Evolutionary conservation across 2,329 filamentous ascomycete species (phyloP).

Genomic region (Aspergillus udagawae): DNA sequence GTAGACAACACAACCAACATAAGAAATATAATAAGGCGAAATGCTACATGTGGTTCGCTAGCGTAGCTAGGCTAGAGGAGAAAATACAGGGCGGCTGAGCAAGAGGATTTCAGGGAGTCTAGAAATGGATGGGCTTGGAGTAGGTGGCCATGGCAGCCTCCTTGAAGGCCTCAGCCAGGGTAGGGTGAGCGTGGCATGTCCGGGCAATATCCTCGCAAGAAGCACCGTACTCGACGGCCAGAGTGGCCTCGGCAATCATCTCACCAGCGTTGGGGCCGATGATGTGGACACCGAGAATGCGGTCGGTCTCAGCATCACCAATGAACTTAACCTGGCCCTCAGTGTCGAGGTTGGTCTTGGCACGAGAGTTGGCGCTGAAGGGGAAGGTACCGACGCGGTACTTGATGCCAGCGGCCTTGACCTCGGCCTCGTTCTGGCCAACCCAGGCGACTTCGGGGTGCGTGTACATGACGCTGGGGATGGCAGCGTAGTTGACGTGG

Average conservation of each 20-base stretch:
- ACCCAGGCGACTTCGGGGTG: conserved; percentile 99
- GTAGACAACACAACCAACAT: conserved; percentile 19
- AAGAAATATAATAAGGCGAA: conserved; percentile 32
- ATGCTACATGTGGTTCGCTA: conserved; percentile 37
- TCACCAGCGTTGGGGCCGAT: conserved; percentile 93
- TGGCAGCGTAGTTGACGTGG: conserved; percentile 97
- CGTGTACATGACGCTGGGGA: conserved; percentile 99
- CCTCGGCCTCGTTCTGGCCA: conserved; percentile 92
- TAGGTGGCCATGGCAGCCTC: conserved; percentile 98
- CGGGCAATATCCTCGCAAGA: conserved; percentile 91
- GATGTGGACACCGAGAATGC: conserved; percentile 93
- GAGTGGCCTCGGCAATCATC: conserved; percentile 97
- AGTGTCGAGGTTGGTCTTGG: conserved; percentile 96
- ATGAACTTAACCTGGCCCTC: conserved; percentile 98
- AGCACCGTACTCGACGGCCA: conserved; percentile 94
- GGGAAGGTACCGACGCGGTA: conserved; percentile 95
- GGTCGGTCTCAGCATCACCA: conserved; percentile 91
- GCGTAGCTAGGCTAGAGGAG: conserved; percentile 31
- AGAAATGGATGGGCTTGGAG: conserved; percentile 94
- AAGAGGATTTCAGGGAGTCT: conserved; percentile 32
- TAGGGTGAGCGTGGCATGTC: conserved; percentile 95
- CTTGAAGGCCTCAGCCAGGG: conserved; percentile 96
- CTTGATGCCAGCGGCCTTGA: conserved; percentile 83
- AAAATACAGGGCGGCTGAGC: conserved; percentile 17
- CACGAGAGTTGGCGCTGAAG: conserved; percentile 95